These are phyloP conservation scores for Phytophthora vignae DNA, from an alignment of 352 stramenopile genomes.

Conservation along the genomic window DNA sequence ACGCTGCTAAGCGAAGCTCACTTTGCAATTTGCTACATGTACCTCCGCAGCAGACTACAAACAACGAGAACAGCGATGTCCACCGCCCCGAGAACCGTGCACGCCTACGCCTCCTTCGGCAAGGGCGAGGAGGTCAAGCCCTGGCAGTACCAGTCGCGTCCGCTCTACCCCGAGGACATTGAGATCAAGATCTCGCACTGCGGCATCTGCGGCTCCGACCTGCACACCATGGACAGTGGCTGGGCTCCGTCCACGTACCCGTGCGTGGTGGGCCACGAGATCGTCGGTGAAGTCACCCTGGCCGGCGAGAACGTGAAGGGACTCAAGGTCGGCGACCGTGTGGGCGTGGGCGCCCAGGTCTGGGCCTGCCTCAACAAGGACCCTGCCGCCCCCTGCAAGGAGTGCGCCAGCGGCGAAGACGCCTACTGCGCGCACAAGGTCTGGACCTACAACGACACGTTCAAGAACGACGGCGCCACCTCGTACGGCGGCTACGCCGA, in stretches of 20 bases:
- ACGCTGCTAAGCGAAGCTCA: constrained; percentile 10
- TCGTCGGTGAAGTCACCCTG: constrained; percentile 57
- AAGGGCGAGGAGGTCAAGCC: constrained; percentile 43
- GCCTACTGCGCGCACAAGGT: constrained; percentile 64
- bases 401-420: constrained; percentile 66
- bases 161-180: constrained; percentile 52
- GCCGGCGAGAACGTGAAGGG: constrained; percentile 54
- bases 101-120: constrained; percentile 54
- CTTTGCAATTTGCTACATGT: constrained; percentile 25
- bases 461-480: constrained; percentile 51
- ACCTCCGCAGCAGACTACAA: constrained; percentile 4
- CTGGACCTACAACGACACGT: constrained; percentile 60
- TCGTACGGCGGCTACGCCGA: constrained; percentile 76
- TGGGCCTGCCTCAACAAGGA: constrained; percentile 75
- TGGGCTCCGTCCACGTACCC: constrained; percentile 56
- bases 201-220: constrained; percentile 69
- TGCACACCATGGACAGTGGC: constrained; percentile 61
- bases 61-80: constrained; percentile 22
- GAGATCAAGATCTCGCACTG: constrained; percentile 75
- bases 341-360: constrained; percentile 87
- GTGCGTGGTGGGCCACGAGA: constrained; percentile 67
- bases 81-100: constrained; percentile 45
- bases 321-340: constrained; percentile 81
- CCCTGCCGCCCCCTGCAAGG: constrained; percentile 52
- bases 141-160: constrained; percentile 54